Evolutionary conservation across 805 yeast genomes (phyloP).

Genomic region (Wilhelminamyces savonicus): DNA sequence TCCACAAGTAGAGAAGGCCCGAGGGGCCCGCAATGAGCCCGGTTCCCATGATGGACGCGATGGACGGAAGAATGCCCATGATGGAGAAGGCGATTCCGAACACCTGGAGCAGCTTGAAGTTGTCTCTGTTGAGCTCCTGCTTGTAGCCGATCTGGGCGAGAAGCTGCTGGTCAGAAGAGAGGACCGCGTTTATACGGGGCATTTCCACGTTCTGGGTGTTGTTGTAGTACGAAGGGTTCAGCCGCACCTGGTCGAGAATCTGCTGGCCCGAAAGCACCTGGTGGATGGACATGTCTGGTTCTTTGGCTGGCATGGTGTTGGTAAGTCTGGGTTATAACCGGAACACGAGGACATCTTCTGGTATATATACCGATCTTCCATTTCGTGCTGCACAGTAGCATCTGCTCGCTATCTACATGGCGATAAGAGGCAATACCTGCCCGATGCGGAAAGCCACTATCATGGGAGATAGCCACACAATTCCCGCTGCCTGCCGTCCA

Average conservation of each 20-base stretch:
- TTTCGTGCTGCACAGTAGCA: too few relatives aligned
- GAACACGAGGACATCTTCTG: too few relatives aligned
- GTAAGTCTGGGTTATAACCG: too few relatives aligned
- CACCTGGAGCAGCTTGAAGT: conserved; percentile 55
- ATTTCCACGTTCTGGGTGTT: conserved; percentile 23
- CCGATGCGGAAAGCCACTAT: too few relatives aligned
- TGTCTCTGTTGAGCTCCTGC: conserved; percentile 59
- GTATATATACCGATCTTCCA: too few relatives aligned
- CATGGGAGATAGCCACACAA: too few relatives aligned
- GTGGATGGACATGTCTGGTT: too few relatives aligned
- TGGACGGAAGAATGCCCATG: conserved; percentile 65
- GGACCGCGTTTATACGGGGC: conserved; percentile 13
- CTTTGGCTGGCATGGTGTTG: too few relatives aligned
- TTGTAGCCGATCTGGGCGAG: conserved; percentile 61
- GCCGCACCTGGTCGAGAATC: conserved; percentile 17
- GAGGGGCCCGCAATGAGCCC: conserved; percentile 61
- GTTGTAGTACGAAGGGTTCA: conserved; percentile 19
- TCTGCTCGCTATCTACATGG: too few relatives aligned
- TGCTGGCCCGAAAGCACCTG: conserved; percentile 14
- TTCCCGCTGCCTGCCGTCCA: too few relatives aligned
- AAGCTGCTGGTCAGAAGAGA: conserved; percentile 20
- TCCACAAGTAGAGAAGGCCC: conserved; percentile 72
- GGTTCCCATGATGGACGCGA: conserved; percentile 47
- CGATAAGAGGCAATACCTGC: too few relatives aligned
- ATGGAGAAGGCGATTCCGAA: conserved; percentile 69